phyloP scores from a whole-genome alignment of 1,284 basidiomycete genomes.

The Pholiota adiposa region DNA sequence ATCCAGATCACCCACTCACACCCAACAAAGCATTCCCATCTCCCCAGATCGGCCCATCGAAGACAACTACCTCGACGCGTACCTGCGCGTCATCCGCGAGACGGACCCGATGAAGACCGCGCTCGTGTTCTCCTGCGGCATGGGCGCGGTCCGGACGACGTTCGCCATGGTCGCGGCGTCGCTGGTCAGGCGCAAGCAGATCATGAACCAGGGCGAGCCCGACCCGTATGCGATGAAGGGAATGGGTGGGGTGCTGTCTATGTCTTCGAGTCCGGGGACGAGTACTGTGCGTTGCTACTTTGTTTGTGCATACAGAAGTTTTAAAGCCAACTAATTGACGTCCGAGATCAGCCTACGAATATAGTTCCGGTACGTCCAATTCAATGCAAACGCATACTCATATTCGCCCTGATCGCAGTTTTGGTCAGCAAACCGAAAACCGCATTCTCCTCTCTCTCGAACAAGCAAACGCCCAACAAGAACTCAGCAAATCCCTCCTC shows the following conservation, averaged over 20 bases:
- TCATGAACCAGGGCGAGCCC: constrained; percentile 74
- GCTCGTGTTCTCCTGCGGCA: constrained; percentile 96
- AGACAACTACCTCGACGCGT: constrained; percentile 95
- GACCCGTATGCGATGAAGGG: constrained; percentile 70
- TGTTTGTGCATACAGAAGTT: background rate
- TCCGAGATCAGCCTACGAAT: constrained; percentile 28
- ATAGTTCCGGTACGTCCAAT: constrained; percentile 12
- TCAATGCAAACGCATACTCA: background rate
- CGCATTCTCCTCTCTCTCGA: constrained; percentile 67
- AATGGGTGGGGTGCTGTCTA: constrained; percentile 11
- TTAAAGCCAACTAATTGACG: background rate
- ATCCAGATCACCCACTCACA: background rate
- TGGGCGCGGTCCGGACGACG: constrained; percentile 95
- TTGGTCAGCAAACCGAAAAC: constrained; percentile 53
- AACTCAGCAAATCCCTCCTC: constrained; percentile 81
- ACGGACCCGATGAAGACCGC: constrained; percentile 84
- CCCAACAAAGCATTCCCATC: constrained; percentile 80
- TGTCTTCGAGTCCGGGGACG: constrained; percentile 38
- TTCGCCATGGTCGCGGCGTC: constrained; percentile 97
- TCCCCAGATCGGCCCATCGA: constrained; percentile 90
- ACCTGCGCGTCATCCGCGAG: constrained; percentile 81
- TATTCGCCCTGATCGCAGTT: background rate
- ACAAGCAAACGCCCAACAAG: constrained; percentile 84
- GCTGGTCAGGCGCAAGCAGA: constrained; percentile 85
- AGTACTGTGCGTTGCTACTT: constrained; percentile 45